phyloP scores from a whole-genome alignment of 1,284 basidiomycete species.

The Megacollybia platyphylla region DNA sequence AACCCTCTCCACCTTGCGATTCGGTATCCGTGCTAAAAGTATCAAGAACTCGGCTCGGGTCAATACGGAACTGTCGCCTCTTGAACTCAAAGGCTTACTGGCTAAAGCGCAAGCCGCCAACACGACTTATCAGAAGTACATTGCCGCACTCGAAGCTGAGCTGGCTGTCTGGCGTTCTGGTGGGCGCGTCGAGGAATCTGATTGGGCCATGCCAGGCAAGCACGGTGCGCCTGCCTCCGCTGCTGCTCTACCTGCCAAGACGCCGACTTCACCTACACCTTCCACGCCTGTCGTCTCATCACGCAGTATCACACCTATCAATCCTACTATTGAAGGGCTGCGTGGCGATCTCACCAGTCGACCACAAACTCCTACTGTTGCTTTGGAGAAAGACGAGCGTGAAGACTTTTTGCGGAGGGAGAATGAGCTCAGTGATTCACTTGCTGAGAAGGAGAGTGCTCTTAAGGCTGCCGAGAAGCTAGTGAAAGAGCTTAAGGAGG shows the following conservation, averaged over 20 bases:
- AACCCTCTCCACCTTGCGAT: constrained; percentile 94
- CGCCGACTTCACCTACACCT: constrained; percentile 46
- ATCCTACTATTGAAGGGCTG: constrained; percentile 68
- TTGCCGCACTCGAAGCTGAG: constrained; percentile 85
- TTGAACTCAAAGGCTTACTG: constrained; percentile 88
- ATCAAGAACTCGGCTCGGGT: constrained; percentile 99
- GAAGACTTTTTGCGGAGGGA: constrained; percentile 95
- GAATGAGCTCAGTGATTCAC: constrained; percentile 90
- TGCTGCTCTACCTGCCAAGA: constrained; percentile 37
- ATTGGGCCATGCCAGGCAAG: constrained; percentile 74
- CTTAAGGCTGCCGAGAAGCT: constrained; percentile 67
- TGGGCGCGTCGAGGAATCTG: constrained; percentile 72
- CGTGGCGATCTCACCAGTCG: constrained; percentile 65
- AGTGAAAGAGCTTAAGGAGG: constrained; percentile 77
- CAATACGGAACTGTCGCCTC: constrained; percentile 94
- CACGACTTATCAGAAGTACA: constrained; percentile 77
- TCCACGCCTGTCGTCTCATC: constrained; percentile 42
- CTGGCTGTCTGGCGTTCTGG: constrained; percentile 86
- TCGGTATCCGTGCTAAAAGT: constrained; percentile 97
- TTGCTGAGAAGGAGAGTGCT: constrained; percentile 85
- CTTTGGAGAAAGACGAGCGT: constrained; percentile 90
- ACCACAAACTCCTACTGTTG: constrained; percentile 78
- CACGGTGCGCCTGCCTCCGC: constrained; percentile 15
- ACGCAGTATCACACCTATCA: constrained; percentile 74
- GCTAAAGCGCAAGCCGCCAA: constrained; percentile 86